Base-by-base conservation (phyloP, 805 yeast genomes). In the Yarrowia deformans region DNA sequence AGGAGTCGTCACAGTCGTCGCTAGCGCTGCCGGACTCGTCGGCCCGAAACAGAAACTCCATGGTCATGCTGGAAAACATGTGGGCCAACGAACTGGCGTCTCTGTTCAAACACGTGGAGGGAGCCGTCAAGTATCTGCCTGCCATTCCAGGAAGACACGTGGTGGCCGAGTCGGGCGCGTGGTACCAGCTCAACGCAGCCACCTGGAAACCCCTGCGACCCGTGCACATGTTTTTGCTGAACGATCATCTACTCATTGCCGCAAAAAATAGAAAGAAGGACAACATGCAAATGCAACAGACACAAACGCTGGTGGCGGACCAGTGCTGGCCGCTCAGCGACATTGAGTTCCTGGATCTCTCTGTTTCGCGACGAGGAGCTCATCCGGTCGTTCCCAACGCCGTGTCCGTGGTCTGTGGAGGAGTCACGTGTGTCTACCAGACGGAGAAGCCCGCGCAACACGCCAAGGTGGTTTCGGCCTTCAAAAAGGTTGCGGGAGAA, bases 111-210 rank as follows among this genome's bases (percentile, higher is more conserved):
- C 91, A 90, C 71, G 97, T 93, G 16, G 97, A 93, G 72, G 96
- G 97, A n/a, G 93, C 97, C 0, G 93, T 90, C 73, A 90, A 90
- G 74, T 86, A 84, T 70, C 82, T 93, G 46, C 90, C 92, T 23
- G 86, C 90, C 1, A 77, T 85, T 8, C 91, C 93, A 0, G 95
- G 93, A 3, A 84, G 97, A 63, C 97, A 92, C 77, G 85, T 93
- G 1, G 79, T 91, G 19, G 84, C 87, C 10, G 95, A 93, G 73
- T 87, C 92, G 76, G 89, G 90, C 2, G 84, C 93, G 61, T 93
- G 97, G 97, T 86, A 84, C 70, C 97, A 93, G 77, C 80, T 93
- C 70, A 93, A 92, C 74, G 86, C 90, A 2, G 93, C 95, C 0
- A 91, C 97, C 13, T 87, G 91, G 85, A 91, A 91, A 76, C 88